Evolutionary conservation across 139 green algal genomes (phyloP).

Genomic region (Haematococcus sp.): DNA sequence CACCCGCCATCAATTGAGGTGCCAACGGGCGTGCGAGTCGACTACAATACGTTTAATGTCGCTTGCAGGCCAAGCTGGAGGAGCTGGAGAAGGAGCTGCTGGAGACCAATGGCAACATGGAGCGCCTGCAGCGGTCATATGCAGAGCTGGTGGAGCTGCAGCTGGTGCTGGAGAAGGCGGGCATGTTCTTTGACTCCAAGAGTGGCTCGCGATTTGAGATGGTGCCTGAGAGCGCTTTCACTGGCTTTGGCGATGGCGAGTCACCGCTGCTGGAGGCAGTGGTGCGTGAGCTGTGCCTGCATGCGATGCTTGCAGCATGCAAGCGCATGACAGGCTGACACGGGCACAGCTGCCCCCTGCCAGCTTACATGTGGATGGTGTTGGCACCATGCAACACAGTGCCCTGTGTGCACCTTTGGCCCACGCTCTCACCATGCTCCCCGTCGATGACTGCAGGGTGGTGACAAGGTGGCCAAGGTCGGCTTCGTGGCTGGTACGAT

Average conservation of each 20-base stretch:
- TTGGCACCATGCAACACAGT: too few species aligned
- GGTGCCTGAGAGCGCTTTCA: too few species aligned
- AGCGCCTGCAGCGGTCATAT: conserved; percentile 72
- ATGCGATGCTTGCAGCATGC: too few species aligned
- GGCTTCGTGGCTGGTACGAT: conserved; percentile 92
- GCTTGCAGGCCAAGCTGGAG: conserved; percentile 71
- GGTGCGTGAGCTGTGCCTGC: background rate
- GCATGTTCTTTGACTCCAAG: conserved; percentile 81
- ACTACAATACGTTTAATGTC: background rate
- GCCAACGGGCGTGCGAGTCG: background rate
- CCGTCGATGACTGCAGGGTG: background rate
- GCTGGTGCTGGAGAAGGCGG: conserved; percentile 91
- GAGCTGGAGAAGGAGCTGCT: conserved; percentile 87
- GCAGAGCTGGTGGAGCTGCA: conserved; percentile 93
- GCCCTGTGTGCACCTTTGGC: too few species aligned
- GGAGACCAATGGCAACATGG: conserved; percentile 84
- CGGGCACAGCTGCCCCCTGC: too few species aligned
- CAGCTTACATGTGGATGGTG: too few species aligned
- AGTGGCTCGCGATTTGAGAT: too few species aligned
- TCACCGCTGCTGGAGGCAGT: conserved; percentile 16
- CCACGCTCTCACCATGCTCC: too few species aligned
- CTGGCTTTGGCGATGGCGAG: background rate
- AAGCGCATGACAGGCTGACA: too few species aligned
- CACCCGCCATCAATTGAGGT: background rate
- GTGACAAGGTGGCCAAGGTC: conserved; percentile 69